Evolutionary conservation across 805 yeast species (phyloP).

Genomic region (Nakazawaea holstii): DNA sequence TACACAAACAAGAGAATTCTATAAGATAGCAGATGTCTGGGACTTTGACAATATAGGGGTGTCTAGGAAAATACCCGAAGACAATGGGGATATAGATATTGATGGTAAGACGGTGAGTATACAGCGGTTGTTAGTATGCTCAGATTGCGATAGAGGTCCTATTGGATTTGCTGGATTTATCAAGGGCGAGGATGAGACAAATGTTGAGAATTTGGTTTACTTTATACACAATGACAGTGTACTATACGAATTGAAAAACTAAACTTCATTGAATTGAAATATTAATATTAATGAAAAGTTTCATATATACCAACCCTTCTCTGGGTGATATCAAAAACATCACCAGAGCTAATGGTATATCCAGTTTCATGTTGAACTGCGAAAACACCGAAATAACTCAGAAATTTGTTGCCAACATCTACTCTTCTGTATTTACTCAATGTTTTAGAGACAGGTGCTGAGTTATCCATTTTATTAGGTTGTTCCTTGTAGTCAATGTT

Average conservation of each 20-base stretch:
- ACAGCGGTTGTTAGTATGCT: constrained; percentile 56
- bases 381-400: constrained; percentile 23
- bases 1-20: constrained; percentile 24
- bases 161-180: constrained; percentile 57
- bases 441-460: constrained; percentile 17
- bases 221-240: constrained; percentile 43
- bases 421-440: constrained; percentile 23
- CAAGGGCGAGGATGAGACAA: constrained; percentile 20
- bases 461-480: constrained; percentile 14
- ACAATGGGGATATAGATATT: constrained; percentile 14
- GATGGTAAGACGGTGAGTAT: constrained; percentile 26
- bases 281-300: no score
- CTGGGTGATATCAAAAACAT: constrained; percentile 18
- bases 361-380: constrained; percentile 19
- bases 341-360: constrained; percentile 18
- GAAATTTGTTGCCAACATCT: constrained; percentile 21
- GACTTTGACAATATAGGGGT: constrained; percentile 78
- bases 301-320: constrained; percentile 13
- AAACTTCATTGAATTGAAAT: no score
- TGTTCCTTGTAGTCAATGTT: constrained; percentile 16
- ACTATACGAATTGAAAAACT: constrained; percentile 26
- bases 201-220: constrained; percentile 34
- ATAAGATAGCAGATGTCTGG: constrained; percentile 58
- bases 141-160: constrained; percentile 78
- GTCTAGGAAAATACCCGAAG: constrained; percentile 34